Base-by-base conservation (phyloP, 495 filamentous ascomycete species). In the Platismatia glauca region DNA sequence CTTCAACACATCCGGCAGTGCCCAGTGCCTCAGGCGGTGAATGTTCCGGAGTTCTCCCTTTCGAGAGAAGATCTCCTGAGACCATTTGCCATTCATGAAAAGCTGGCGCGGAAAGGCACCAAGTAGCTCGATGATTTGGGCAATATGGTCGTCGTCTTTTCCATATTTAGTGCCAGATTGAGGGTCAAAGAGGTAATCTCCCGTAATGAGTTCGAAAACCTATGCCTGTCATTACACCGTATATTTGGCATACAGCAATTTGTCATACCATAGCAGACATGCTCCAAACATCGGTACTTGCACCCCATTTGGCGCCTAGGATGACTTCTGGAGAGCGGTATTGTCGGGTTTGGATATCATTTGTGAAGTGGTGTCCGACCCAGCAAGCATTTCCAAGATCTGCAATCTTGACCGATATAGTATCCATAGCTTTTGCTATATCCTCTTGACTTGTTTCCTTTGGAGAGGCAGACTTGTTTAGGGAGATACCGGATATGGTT, bases 121-220 rank as follows among this genome's bases (percentile, higher is more conserved):
- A 12, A 99, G 84, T 38, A 99, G 85, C 73, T 99, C 94, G 74
- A 99, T 97, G 70, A 99, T 97, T 73, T 99, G 94, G 4, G 94
- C 94, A 50, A 97, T 99, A 76, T 99, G 94, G 74, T 99, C 94
- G 76, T 99, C 94, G 73, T 99, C 94, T 79, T 99, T 99, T 71
- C 94, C 94, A 71, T 99, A 99, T 74, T 97, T 97, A 27, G 95
- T 97, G 58, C 94, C 94, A 7, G 94, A 97, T 76, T 99, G 94
- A 1, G 94, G 94, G 69, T 99, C 94, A 75, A 99, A 99, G 52
- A 99, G 85, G 71, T 97, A 99, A 76, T 99, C 94, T 67, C 94
- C 94, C 16, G 94, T 99, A 64, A 99, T 97, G 29, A 99, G 79
- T 71, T 99, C 94, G 68, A 99, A 99, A 38, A 91, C 86, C 94